Percentiles rank a stretch among this genome's conserved stretches.
Conservation (phyloP, 148 eudicot species). For the Rhododendron griersonianum region DNA sequence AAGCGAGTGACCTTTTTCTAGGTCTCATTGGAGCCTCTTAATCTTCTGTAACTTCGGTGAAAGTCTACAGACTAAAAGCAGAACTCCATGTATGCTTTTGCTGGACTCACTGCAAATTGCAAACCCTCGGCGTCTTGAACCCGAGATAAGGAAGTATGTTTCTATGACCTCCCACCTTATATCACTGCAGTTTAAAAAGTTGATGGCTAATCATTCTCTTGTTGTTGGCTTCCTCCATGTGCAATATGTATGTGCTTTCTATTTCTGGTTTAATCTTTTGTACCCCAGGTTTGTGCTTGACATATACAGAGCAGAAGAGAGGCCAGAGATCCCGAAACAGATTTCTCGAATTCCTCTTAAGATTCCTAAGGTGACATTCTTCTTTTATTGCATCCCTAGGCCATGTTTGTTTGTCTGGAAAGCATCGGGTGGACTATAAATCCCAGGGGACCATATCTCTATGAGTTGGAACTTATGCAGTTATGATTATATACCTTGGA, state of each 20-base stretch:
- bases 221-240: neutral
- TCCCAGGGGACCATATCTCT: neutral
- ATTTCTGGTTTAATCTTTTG: neutral
- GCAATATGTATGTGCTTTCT: neutral
- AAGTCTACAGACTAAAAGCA: conserved; percentile 24
- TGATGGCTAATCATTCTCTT: neutral
- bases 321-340: conserved; percentile 30
- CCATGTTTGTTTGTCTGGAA: neutral
- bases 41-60: conserved; percentile 69
- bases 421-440: neutral
- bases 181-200: neutral
- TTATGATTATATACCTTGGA: neutral
- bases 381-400: neutral
- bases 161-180: neutral
- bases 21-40: conserved; percentile 73
- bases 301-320: conserved; percentile 43
- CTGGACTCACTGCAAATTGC: conserved; percentile 53
- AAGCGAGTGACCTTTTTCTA: conserved; percentile 15
- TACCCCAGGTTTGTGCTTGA: conserved; percentile 53
- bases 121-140: conserved; percentile 36
- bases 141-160: conserved; percentile 48
- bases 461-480: neutral
- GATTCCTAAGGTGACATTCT: conserved; percentile 54
- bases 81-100: conserved; percentile 58
- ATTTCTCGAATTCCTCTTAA: conserved; percentile 43